These are phyloP conservation scores for Malus sylvestris DNA, from an alignment of 306 rosid genomes.

Conservation along the genomic window DNA sequence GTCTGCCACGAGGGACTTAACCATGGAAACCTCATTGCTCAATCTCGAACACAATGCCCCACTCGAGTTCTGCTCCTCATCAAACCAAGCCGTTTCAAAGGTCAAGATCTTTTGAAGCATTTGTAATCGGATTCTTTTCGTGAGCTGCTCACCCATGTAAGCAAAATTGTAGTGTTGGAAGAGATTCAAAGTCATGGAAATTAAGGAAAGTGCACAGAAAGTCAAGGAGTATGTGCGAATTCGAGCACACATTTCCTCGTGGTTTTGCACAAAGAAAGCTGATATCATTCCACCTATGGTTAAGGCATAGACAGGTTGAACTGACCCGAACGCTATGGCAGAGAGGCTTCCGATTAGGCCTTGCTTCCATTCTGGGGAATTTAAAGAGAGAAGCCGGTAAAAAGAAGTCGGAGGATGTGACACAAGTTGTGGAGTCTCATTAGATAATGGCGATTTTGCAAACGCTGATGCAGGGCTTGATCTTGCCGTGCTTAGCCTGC, in stretches of 20 bases:
- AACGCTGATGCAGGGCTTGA: conserved; percentile 62
- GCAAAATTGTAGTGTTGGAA: conserved; percentile 84
- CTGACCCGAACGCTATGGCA: conserved; percentile 67
- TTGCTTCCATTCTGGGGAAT: conserved; percentile 86
- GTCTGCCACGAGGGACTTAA: conserved; percentile 87
- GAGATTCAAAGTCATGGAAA: conserved; percentile 68
- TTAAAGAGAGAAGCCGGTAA: conserved; percentile 58
- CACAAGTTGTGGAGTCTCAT: conserved; percentile 8
- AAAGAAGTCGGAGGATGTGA: conserved; percentile 61
- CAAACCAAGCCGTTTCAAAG: conserved; percentile 92
- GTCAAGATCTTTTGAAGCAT: conserved; percentile 79
- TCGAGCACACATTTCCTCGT: conserved; percentile 59
- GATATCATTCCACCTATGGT: conserved; percentile 92
- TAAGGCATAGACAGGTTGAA: conserved; percentile 85
- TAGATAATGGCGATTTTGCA: conserved; percentile 50
- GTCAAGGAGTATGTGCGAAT: conserved; percentile 60
- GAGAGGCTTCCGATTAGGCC: conserved; percentile 70
- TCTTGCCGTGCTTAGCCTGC: conserved; percentile 53
- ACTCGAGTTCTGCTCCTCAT: conserved; percentile 71
- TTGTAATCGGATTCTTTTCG: conserved; percentile 55
- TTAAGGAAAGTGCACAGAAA: conserved; percentile 58
- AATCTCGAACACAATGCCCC: conserved; percentile 87
- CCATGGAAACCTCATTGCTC: conserved; percentile 87
- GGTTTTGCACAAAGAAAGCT: conserved; percentile 69
- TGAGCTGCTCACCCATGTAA: conserved; percentile 75